phyloP scores from a whole-genome alignment of 495 filamentous ascomycete species.

The Hypoxylon crocopeplum region DNA sequence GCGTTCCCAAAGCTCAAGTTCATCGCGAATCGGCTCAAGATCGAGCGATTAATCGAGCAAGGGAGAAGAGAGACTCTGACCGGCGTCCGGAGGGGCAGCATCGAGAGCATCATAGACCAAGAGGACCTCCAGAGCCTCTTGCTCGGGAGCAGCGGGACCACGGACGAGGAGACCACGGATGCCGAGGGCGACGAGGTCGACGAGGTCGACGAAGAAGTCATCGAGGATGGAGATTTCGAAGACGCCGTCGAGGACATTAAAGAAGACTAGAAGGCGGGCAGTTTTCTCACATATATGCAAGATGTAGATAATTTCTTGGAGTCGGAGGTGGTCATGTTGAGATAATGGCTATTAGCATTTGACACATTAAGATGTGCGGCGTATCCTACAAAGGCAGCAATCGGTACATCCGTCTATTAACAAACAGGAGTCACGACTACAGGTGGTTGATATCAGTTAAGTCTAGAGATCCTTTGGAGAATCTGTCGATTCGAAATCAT shows the following conservation, averaged over 20 bases:
- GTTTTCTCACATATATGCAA: neutral
- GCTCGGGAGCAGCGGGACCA: constrained; percentile 21
- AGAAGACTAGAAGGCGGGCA: neutral
- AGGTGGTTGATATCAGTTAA: no score
- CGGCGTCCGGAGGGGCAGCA: constrained; percentile 46
- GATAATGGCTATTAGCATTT: no score
- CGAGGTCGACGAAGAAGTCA: constrained; percentile 11
- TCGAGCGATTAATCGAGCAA: constrained; percentile 79
- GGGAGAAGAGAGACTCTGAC: constrained; percentile 66
- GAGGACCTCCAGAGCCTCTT: constrained; percentile 50
- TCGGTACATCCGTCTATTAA: no score
- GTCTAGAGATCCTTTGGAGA: no score
- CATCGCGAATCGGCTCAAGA: constrained; percentile 80
- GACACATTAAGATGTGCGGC: no score
- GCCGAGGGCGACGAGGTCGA: constrained; percentile 15
- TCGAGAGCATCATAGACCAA: constrained; percentile 54
- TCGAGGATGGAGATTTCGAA: constrained; percentile 22
- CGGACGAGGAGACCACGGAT: constrained; percentile 41
- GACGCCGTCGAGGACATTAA: constrained; percentile 8
- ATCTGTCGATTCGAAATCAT: neutral
- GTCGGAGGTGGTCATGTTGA: neutral
- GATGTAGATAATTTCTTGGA: neutral
- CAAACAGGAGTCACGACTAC: no score
- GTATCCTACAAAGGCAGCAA: no score
- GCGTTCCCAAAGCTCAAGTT: constrained; percentile 92